A percentile compares a stretch with the other conserved stretches of the same genome.
phyloP scores from a whole-genome alignment of 441 rosid species.

The Adansonia madagascariensis region DNA sequence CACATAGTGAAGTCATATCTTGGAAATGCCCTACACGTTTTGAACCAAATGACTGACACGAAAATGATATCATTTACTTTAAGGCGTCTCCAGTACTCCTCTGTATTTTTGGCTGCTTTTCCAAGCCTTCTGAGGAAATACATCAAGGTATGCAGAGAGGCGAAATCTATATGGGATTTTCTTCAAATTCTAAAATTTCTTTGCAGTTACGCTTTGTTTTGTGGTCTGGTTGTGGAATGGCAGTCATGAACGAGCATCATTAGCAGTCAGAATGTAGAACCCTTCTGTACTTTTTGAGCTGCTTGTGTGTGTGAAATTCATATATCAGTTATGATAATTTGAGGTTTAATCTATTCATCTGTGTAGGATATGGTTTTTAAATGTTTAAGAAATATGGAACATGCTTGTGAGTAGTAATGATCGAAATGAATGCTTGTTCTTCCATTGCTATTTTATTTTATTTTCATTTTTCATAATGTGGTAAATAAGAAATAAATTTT shows the following conservation, averaged over 20 bases:
- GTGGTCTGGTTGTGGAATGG: not conserved
- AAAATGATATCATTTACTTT: slow-evolving; percentile 88
- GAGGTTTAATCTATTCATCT: not conserved
- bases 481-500: not conserved
- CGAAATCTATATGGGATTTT: not conserved
- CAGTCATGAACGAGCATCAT: slow-evolving; percentile 1
- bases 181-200: slow-evolving; percentile 21
- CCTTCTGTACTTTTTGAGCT: not conserved
- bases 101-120: slow-evolving; percentile 72
- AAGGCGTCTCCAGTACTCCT: slow-evolving; percentile 73
- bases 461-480: slow-evolving; percentile 5
- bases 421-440: not conserved
- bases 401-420: not conserved
- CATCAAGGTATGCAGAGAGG: slow-evolving; percentile 60
- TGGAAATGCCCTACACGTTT: slow-evolving; percentile 83
- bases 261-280: not conserved
- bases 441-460: not conserved
- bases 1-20: slow-evolving; percentile 90
- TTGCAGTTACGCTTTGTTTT: not conserved
- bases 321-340: not conserved
- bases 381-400: not conserved
- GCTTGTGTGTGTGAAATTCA: not conserved
- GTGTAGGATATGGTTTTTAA: not conserved
- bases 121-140: slow-evolving; percentile 85
- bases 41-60: slow-evolving; percentile 93